Base-by-base conservation (phyloP, 1,284 basidiomycete genomes). In the Hortiboletus rubellus region DNA sequence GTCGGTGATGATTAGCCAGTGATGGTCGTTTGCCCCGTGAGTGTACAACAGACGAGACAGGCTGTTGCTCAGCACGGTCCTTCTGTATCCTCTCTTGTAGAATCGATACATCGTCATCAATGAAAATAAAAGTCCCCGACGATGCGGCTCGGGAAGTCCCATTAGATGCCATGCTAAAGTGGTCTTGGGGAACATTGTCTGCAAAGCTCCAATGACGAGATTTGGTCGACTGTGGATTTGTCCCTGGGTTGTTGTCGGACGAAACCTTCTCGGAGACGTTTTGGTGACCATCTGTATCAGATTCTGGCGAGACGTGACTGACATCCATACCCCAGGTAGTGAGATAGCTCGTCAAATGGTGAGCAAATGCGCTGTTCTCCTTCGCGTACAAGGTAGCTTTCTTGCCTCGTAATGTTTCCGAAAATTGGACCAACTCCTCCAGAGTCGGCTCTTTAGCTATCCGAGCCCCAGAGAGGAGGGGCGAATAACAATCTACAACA, bases 321-420 rank as follows among this genome's bases (percentile, higher is more conserved):
- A 97, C 88, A 66, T 96, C 92, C 82, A 97, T 82, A 17, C 94
- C 94, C 94, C 95, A 97, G 5, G 90, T 84, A n/a, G 91, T 91
- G 55, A 97, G 81, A 73, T 96, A 96, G 63, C 87, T 90, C 37
- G 93, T 94, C 30, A 98, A 78, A 71, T 96, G 92, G 50, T 91
- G 89, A 0, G 94, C 94, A 67, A 97, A 98, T 0, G 87, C 84
- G 44, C 91, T 92, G 57, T 84, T 85, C 14, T 91, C 81, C 64
- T 84, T 89, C 7, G 95, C 92, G 66, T 95, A 90, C 17, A 98
- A 76, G 0, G 83, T 84, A 0, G 89, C 92, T 64, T 85, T 89
- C 71, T 88, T 92, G 7, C 92, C 92, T 60, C 87, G 85, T 45
- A 98, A 74, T 4, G 82, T 85, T 55, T 94, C 91, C 5, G 87